Percentiles rank a stretch among this genome's conserved stretches.
phyloP scores from a whole-genome alignment of 2,329 filamentous ascomycete genomes.

The Botrytis medusae region DNA sequence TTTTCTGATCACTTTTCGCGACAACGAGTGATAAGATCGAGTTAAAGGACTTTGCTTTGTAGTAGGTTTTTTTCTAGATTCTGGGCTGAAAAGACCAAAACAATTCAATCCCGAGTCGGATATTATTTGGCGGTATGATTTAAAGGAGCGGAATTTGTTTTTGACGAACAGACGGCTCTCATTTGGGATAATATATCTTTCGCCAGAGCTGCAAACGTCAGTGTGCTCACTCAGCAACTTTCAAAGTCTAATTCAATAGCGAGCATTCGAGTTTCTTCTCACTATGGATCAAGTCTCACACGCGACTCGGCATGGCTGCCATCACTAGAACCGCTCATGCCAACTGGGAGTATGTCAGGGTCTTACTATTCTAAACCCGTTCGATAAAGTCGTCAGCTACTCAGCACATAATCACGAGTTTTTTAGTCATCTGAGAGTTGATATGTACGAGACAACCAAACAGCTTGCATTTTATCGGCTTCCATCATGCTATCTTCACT shows the following conservation, averaged over 20 bases:
- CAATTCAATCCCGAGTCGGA: background rate
- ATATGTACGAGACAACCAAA: background rate
- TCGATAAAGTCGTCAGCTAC: background rate
- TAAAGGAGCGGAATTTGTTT: background rate
- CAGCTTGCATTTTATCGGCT: background rate
- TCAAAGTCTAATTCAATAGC: background rate
- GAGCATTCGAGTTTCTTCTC: background rate
- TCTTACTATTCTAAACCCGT: background rate
- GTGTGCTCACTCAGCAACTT: background rate
- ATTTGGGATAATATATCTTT: background rate
- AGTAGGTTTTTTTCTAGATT: background rate
- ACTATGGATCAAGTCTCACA: background rate
- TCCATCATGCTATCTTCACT: background rate
- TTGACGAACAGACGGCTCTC: background rate
- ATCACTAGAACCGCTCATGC: background rate
- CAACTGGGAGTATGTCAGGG: background rate
- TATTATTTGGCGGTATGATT: background rate
- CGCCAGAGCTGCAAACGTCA: background rate
- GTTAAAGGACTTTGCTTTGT: background rate
- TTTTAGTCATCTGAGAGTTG: background rate
- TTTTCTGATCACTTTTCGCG: background rate
- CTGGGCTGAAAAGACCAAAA: background rate
- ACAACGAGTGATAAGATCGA: background rate
- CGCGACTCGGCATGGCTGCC: background rate
- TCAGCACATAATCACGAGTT: background rate